Conservation (phyloP, 352 stramenopile genomes). For the Phytophthora rubi region DNA sequence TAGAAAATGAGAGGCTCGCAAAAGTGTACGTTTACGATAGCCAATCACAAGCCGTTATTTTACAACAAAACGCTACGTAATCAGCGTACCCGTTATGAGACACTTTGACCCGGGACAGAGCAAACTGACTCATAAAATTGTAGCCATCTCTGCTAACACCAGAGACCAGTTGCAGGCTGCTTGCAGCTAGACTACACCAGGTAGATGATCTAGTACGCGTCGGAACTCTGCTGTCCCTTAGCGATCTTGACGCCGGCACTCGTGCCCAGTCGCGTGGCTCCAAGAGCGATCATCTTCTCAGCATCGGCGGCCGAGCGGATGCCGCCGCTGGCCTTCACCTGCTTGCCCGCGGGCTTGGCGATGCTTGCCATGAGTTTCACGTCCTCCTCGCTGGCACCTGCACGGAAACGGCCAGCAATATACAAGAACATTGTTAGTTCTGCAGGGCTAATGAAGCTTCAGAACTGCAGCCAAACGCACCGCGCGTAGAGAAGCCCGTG, state of each 20-base stretch:
- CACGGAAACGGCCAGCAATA: neutral
- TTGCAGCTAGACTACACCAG: no score
- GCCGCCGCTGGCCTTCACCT: constrained; percentile 86
- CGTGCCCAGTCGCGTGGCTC: constrained; percentile 73
- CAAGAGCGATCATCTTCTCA: constrained; percentile 70
- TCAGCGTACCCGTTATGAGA: constrained; percentile 9
- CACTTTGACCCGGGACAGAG: constrained; percentile 3
- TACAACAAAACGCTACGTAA: constrained; percentile 6
- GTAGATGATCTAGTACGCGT: constrained; percentile 21
- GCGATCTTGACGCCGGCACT: constrained; percentile 75
- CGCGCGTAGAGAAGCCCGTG: constrained; percentile 85
- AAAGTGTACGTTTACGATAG: neutral
- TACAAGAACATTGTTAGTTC: neutral
- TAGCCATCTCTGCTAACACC: constrained; percentile 11
- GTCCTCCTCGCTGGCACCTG: constrained; percentile 78
- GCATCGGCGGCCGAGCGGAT: constrained; percentile 76
- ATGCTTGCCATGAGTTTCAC: constrained; percentile 76
- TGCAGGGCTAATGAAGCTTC: neutral
- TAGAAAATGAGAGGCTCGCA: constrained; percentile 10
- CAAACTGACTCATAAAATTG: neutral
- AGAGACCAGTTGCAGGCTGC: no score
- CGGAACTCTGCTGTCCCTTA: constrained; percentile 40
- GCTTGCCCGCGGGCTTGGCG: constrained; percentile 61
- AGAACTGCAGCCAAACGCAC: constrained; percentile 23
- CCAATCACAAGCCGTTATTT: neutral